phyloP scores from a whole-genome alignment of 1,284 basidiomycete species.

The Microbotryomycetes sp. region DNA sequence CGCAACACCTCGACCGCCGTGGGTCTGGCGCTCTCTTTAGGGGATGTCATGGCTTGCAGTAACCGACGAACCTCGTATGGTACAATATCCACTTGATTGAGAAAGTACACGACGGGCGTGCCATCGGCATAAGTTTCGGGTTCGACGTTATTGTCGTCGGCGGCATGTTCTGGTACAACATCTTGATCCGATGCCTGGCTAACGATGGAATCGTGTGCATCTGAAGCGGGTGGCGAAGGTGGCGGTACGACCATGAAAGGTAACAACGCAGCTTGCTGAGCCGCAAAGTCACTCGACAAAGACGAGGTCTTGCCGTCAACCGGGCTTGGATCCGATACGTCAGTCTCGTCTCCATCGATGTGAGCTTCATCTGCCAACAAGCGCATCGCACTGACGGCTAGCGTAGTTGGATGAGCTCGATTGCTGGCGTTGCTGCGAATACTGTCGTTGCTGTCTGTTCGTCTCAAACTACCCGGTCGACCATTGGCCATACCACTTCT shows the following conservation, averaged over 20 bases:
- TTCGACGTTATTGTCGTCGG: background rate
- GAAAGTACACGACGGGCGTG: conserved; percentile 22
- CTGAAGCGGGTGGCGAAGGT: background rate
- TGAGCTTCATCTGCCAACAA: conserved; percentile 3
- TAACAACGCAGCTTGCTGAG: too few relatives aligned
- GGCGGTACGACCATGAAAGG: background rate
- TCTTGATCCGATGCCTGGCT: too few relatives aligned
- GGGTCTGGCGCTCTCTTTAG: conserved; percentile 8
- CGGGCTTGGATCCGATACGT: background rate
- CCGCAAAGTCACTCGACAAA: too few relatives aligned
- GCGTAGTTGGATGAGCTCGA: background rate
- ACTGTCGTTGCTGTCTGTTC: conserved; percentile 17
- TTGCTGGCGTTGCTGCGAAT: conserved; percentile 5
- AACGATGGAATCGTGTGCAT: too few relatives aligned
- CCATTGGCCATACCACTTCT: background rate
- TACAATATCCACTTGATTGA: conserved; percentile 13
- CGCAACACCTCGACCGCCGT: conserved; percentile 12
- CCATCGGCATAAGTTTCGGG: conserved; percentile 12
- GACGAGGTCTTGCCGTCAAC: background rate
- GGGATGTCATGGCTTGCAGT: conserved; percentile 15
- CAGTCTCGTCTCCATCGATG: background rate
- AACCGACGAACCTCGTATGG: conserved; percentile 18
- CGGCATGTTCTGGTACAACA: background rate
- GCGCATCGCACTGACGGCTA: background rate
- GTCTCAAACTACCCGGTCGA: background rate